phyloP scores from a whole-genome alignment of 164 flowering plant genomes.

The Warburgia ugandensis region DNA sequence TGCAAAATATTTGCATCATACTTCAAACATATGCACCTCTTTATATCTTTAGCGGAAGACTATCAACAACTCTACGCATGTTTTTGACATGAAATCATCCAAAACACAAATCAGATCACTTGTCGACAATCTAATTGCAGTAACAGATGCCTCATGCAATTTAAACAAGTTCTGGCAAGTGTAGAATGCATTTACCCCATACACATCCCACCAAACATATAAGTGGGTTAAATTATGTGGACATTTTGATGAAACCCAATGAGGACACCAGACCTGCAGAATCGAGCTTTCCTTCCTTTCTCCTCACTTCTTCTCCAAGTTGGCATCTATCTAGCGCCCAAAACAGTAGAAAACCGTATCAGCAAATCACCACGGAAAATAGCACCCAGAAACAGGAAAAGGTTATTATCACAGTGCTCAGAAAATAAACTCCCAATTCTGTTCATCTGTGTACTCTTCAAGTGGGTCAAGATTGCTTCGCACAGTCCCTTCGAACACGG shows the following conservation, averaged over 20 bases:
- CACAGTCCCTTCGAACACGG: slow-evolving; percentile 40
- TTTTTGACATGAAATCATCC: too few relatives aligned
- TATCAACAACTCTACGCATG: too few relatives aligned
- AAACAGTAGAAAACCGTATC: slow-evolving; percentile 3
- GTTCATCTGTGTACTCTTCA: slow-evolving; percentile 34
- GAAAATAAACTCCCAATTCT: slow-evolving; percentile 38
- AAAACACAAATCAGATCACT: neutral
- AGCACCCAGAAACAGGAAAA: neutral
- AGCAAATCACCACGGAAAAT: neutral
- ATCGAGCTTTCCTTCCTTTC: slow-evolving; percentile 29
- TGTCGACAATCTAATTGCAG: neutral
- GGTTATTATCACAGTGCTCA: neutral
- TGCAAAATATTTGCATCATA: too few relatives aligned
- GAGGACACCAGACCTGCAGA: slow-evolving; percentile 21
- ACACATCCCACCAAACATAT: neutral
- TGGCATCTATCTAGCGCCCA: slow-evolving; percentile 42
- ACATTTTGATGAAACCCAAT: too few relatives aligned
- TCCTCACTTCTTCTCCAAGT: slow-evolving; percentile 35
- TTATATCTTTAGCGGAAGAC: too few relatives aligned
- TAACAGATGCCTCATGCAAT: neutral
- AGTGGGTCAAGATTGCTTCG: slow-evolving; percentile 38
- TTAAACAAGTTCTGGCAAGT: neutral
- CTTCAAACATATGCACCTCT: too few relatives aligned
- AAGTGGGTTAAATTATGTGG: too few relatives aligned
- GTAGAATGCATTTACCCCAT: neutral